Evolutionary conservation across 2,329 filamentous ascomycete species (phyloP), one percentile per base, ranked within the genome.

Genomic region (Alternaria solani): DNA sequence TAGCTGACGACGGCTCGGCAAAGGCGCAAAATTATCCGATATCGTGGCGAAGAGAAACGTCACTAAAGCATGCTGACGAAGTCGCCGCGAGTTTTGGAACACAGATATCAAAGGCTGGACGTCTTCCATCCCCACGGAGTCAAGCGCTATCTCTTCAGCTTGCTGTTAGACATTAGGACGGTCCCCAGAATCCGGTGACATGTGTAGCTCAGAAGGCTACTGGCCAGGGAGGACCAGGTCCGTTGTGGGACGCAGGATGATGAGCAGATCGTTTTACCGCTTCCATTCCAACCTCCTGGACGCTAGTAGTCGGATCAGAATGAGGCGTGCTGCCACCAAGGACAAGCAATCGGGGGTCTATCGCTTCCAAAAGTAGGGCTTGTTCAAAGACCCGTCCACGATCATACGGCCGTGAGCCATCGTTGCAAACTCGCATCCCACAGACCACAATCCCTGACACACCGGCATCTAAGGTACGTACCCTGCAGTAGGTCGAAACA

Each of bases 1-100:
- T 57, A 65, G 62, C 41, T 58, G 60, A 57, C 53, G 46, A 55
- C 46, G 58, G 51, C 44, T 58, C 55, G 53, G 62, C 48, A 59
- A 57, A 57, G 42, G 55, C 55, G 51, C 58, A 58, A 59, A 66
- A 52, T 57, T 59, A 51, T 46, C 51, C 60, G 51, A 53, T 55
- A 56, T 58, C 59, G 65, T 67, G 65, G 63, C 61, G 55, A 66
- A 56, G 44, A 46, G 57, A 43, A 57, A 66, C 63, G 56, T 64
- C 61, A 64, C 61, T 38, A 57, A 36, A 39, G 38, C 30, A 59
- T 48, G 55, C 55, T 63, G 53, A 63, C 55, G 47, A 57, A 47
- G 54, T 57, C 30, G 54, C 48, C 36, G 43, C 48, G 48, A 49
- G 54, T 26, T n/a, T 44, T 28, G 51, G 28, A 51, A 38, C 23